phyloP scores from a whole-genome alignment of 495 filamentous ascomycete species.

The Xylaria grammica region DNA sequence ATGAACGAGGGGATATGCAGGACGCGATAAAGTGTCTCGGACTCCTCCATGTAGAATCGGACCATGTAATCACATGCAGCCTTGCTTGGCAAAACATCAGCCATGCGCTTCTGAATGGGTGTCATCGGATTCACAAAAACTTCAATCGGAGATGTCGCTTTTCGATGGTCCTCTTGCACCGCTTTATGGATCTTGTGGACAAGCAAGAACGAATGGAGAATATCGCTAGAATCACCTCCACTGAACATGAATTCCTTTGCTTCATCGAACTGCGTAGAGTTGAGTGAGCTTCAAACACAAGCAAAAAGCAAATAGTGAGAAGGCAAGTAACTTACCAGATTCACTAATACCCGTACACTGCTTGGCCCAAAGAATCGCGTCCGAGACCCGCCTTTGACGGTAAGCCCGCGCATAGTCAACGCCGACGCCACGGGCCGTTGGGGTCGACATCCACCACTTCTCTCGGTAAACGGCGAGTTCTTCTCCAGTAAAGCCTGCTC shows the following conservation, averaged over 20 bases:
- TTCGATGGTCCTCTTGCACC: constrained; percentile 40
- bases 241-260: constrained; percentile 42
- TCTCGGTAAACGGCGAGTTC: constrained; percentile 28
- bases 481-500: constrained; percentile 38
- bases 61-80: constrained; percentile 44
- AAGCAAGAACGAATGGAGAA: constrained; percentile 34
- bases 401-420: constrained; percentile 39
- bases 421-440: constrained; percentile 34
- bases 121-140: constrained; percentile 47
- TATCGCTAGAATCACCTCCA: constrained; percentile 34
- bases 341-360: constrained; percentile 39
- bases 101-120: constrained; percentile 48
- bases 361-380: constrained; percentile 42
- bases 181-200: constrained; percentile 39
- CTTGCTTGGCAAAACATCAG: constrained; percentile 42
- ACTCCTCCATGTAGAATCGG: constrained; percentile 48
- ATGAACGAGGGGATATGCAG: constrained; percentile 53
- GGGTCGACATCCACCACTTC: constrained; percentile 14
- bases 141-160: constrained; percentile 39
- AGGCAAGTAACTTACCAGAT: constrained; percentile 40
- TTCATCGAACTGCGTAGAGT: constrained; percentile 41
- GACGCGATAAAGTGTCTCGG: constrained; percentile 57
- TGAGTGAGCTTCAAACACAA: constrained; percentile 16
- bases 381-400: constrained; percentile 39
- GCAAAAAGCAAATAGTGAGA: neutral